Conservation (phyloP, 257 asterid species). For the Verbascum thapsus region DNA sequence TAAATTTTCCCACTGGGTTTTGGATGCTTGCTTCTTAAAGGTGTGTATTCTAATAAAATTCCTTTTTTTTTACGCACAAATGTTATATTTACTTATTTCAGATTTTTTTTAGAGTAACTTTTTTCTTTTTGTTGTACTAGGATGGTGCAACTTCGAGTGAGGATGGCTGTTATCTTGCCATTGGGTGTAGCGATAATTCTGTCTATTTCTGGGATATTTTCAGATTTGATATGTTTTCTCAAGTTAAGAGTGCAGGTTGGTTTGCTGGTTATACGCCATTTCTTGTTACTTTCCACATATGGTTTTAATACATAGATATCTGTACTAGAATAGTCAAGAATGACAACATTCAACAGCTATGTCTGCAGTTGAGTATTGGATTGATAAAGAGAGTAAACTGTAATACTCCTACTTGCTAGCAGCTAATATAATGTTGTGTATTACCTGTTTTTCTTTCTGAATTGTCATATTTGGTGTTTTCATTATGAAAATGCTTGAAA, state of each 20-base stretch:
- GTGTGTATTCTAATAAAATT: no score
- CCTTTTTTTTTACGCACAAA: background rate
- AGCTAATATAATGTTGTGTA: background rate
- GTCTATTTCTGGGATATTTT: conserved; percentile 72
- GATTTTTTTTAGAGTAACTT: conserved; percentile 1
- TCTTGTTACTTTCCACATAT: conserved; percentile 9
- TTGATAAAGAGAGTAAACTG: conserved; percentile 5
- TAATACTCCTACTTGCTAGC: conserved; percentile 6
- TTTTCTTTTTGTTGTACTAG: conserved; percentile 37
- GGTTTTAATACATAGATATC: background rate
- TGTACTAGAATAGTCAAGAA: conserved; percentile 6
- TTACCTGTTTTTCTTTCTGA: conserved; percentile 1
- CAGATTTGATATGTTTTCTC: conserved; percentile 43
- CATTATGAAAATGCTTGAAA: conserved; percentile 7
- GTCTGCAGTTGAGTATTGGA: conserved; percentile 19
- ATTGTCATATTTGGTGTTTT: conserved; percentile 5
- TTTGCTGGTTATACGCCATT: conserved; percentile 11
- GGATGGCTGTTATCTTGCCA: conserved; percentile 52
- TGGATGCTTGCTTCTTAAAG: conserved; percentile 80
- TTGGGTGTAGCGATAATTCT: conserved; percentile 88
- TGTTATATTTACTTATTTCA: background rate
- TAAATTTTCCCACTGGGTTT: conserved; percentile 75
- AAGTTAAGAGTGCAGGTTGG: conserved; percentile 70
- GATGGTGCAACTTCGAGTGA: conserved; percentile 41
- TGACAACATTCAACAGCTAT: background rate